phyloP scores from a whole-genome alignment of 2,329 filamentous ascomycete species.

The Berkeleyomyces basicola region DNA sequence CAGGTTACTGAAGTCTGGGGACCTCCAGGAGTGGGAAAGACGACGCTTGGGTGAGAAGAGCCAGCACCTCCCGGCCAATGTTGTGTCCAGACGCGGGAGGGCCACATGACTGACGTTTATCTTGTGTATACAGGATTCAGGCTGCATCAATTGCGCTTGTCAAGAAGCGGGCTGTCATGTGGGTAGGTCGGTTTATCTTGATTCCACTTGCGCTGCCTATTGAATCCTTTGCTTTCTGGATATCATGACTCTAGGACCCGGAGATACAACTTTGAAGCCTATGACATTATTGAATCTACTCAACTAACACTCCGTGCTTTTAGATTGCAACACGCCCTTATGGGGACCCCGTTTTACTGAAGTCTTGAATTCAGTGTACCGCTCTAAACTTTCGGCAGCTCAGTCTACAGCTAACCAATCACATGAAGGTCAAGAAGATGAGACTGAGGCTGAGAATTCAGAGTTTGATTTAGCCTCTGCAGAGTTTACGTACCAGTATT shows the following conservation, averaged over 20 bases:
- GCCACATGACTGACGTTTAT: neutral
- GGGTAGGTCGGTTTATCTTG: constrained; percentile 52
- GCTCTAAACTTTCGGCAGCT: neutral
- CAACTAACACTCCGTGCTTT: constrained; percentile 4
- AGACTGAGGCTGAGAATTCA: neutral
- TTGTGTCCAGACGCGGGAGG: neutral
- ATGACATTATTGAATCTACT: neutral
- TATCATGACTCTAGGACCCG: neutral
- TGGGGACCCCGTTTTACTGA: constrained; percentile 18
- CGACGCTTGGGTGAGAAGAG: constrained; percentile 51
- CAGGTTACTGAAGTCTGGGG: constrained; percentile 80
- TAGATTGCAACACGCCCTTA: constrained; percentile 33
- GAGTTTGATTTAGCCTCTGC: constrained; percentile 10
- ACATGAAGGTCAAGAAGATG: neutral
- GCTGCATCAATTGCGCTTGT: constrained; percentile 46
- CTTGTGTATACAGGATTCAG: constrained; percentile 42
- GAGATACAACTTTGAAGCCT: too few relatives aligned
- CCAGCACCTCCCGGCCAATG: neutral
- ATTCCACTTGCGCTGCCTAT: neutral
- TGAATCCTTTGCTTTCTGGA: neutral
- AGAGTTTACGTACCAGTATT: constrained; percentile 32
- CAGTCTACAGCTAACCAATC: neutral
- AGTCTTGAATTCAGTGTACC: constrained; percentile 10
- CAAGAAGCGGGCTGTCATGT: constrained; percentile 49
- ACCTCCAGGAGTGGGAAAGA: constrained; percentile 74